phyloP scores from a whole-genome alignment of 441 rosid species.

The Adansonia grandidieri region DNA sequence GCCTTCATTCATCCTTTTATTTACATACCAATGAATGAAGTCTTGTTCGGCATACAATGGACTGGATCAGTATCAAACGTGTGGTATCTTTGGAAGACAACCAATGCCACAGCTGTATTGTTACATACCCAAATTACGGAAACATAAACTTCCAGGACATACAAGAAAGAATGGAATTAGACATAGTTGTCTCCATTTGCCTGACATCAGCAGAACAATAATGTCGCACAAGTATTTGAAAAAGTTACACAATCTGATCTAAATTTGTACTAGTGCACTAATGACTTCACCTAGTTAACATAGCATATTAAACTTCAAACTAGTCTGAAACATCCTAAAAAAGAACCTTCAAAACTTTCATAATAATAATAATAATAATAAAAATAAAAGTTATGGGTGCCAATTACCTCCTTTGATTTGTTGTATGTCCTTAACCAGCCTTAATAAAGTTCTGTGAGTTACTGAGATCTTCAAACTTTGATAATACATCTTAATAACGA shows the following conservation, averaged over 20 bases:
- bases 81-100: constrained; percentile 67
- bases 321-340: not conserved
- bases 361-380: not conserved
- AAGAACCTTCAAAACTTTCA: not conserved
- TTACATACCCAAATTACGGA: constrained; percentile 24
- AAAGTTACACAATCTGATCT: not conserved
- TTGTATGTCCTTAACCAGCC: not conserved
- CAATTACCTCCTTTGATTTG: not conserved
- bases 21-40: constrained; percentile 81
- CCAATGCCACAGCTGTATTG: constrained; percentile 82
- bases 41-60: constrained; percentile 80
- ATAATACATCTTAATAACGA: not conserved
- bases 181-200: not conserved
- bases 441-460: not conserved
- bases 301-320: not conserved
- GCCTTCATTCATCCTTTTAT: constrained; percentile 75
- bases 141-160: not conserved
- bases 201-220: not conserved
- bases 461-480: not conserved
- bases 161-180: not conserved
- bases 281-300: not conserved
- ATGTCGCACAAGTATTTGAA: not conserved
- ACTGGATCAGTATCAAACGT: constrained; percentile 47
- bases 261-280: not conserved
- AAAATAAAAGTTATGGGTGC: not conserved